Evolutionary conservation across 129 eudicot genomes (phyloP), one percentile per base, ranked within the genome.

Genomic region (Dittrichia graveolens): DNA sequence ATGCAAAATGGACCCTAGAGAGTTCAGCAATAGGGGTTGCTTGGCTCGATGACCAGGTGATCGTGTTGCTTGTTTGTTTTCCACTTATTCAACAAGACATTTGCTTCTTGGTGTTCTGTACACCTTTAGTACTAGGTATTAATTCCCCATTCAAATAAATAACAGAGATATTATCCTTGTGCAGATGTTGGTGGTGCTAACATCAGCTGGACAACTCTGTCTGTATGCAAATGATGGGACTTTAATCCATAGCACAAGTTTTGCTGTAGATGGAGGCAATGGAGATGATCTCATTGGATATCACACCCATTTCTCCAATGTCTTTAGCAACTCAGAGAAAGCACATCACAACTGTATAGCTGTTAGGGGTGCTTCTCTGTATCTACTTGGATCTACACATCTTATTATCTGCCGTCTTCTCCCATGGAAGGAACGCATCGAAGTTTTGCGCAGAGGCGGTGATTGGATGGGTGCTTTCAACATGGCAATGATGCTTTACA

Each of bases 391-490:
- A 56, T 85, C 95, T 4, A 71, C 73, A 75, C 89, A 90, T 81
- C 95, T 90, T 81, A 73, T 84, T 72, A 81, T 94, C 76, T 90
- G 87, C 49, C 95, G 98, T 63, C 89, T 94, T 79, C 98, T 94
- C 40, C 89, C 96, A n/a, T 94, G 98, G 98, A 90, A 87, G 83
- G 98, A 94, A 77, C 84, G 98, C 24, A 86, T 94, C n/a, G 89
- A 94, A 80, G 98, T 90, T 76, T 67, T 94, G 68, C 84, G 89
- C 41, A 90, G 88, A 81, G 97, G 97, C 15, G 98, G 97, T 79
- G 98, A 94, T 77, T 94, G 98, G 98, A 94, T 88, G 88, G 96
- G 98, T 68, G 97, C 97, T 61, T 83, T 88, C 60, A 88, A 91
- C 84, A 88, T 91, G 97, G 93, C 93, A 34, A 84, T 88, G 82